A percentile compares a stretch with the other conserved stretches of the same genome.
phyloP scores from a whole-genome alignment of 163 green algal species.

The Chlamydomonas reinhardtii region DNA sequence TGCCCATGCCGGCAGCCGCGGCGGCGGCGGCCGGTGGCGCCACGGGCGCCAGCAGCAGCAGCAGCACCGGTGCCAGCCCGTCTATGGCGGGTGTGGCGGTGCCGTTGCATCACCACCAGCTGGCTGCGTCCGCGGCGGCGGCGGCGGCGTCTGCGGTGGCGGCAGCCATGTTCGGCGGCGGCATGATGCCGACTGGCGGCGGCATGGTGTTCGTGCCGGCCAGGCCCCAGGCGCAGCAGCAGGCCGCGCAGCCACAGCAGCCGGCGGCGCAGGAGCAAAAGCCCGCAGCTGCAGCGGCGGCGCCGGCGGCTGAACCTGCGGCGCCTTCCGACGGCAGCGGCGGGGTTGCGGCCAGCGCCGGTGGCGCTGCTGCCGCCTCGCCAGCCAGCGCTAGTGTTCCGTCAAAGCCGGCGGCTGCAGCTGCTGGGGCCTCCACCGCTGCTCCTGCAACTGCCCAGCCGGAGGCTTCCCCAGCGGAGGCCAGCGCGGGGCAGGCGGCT shows the following conservation, averaged over 20 bases:
- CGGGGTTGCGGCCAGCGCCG: neutral
- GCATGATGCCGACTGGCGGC: neutral
- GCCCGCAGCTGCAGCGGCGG: neutral
- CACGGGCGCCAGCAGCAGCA: neutral
- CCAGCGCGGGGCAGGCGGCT: no score
- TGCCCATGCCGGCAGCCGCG: neutral
- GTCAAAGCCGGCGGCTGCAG: no score
- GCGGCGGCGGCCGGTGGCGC: neutral
- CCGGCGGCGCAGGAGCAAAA: no score
- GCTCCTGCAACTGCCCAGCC: no score
- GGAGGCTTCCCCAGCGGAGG: no score
- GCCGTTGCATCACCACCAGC: conserved; percentile 18
- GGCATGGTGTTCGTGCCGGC: conserved; percentile 21
- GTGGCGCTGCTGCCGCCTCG: no score
- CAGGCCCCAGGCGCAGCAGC: neutral
- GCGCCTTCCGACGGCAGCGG: neutral
- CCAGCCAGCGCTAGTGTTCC: no score
- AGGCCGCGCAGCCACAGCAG: neutral
- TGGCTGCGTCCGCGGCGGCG: neutral
- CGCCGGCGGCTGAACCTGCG: neutral
- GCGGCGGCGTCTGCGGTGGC: conserved; percentile 17
- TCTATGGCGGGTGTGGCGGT: conserved; percentile 5
- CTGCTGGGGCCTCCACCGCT: no score
- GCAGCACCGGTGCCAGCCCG: neutral
- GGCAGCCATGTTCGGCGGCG: conserved; percentile 13